Base-by-base conservation (phyloP, 257 asterid genomes). In the Solanum paucissectum region DNA sequence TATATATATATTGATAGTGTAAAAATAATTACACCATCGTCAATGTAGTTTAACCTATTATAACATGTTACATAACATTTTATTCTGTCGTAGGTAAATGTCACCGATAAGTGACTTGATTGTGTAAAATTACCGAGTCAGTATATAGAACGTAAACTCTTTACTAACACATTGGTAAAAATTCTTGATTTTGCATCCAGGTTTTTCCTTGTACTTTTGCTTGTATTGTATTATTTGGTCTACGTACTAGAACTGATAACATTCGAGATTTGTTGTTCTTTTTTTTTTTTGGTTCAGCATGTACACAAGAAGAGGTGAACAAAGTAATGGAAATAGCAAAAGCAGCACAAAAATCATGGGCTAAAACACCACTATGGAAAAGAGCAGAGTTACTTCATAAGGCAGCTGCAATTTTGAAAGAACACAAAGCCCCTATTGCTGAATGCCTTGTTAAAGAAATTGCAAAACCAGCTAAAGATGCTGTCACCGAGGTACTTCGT, bases 331-430 rank as follows among this genome's bases (percentile, higher is more conserved):
- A 97, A 92, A 60, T 64, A 0, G 91, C 99, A 6, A 96, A 94
- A 94, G 89, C 69, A 2, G 98, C 96, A 9, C 98, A 97, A 52
- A 95, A 95, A 74, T 91, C 89, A 88, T 97, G 99, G 99, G 98
- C 98, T 25, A 95, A 90, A 88, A 97, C 98, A 10, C 98, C 99
- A 1, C 93, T 97, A 1, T 97, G 99, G 99, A 97, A 94, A 89
- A 94, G 99, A 6, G 99, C 99, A 1, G 99, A 97, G 98, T 94
- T 97, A 76, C 99, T 97, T 77, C 99, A 97, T 91, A 97, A 93
- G 88, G 99, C 99, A 34, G 99, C 98, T 72, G 99, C 96, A 16
- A 94, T 97, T 75, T 97, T 97, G 7, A 97, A 97, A 89, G 99
- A 95, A 91, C 96, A 95, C 89, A 97, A 91, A 85, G 94, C 91